Percentiles rank a stretch among this genome's conserved stretches.
phyloP scores from a whole-genome alignment of 2,329 filamentous ascomycete species.

The Hypoxylon sp. region DNA sequence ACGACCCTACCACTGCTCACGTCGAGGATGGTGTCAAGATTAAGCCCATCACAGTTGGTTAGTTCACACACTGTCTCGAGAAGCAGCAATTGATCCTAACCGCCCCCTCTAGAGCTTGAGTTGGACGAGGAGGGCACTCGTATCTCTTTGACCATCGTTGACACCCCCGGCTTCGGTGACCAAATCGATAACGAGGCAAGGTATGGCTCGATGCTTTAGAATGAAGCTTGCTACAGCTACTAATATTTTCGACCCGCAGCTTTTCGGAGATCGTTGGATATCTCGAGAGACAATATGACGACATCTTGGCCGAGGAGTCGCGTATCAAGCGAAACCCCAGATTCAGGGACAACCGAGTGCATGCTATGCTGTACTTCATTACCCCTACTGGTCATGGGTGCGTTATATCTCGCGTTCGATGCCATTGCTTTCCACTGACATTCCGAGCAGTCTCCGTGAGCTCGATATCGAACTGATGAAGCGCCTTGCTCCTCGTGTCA shows the following conservation, averaged over 20 bases:
- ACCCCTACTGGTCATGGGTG: constrained; percentile 96
- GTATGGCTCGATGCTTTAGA: constrained; percentile 62
- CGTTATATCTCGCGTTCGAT: constrained; percentile 52
- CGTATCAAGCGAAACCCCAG: constrained; percentile 99
- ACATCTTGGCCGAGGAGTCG: constrained; percentile 98
- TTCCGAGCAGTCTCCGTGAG: constrained; percentile 83
- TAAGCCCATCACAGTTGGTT: constrained; percentile 97
- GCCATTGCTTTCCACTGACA: constrained; percentile 36
- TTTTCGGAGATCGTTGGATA: constrained; percentile 98
- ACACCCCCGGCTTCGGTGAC: constrained; percentile 98
- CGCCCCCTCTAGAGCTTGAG: constrained; percentile 78
- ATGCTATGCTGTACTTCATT: constrained; percentile 99
- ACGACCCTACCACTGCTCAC: constrained; percentile 90
- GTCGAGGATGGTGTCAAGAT: constrained; percentile 98
- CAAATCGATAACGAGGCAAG: constrained; percentile 99
- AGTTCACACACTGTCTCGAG: constrained; percentile 55
- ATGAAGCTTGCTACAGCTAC: constrained; percentile 14
- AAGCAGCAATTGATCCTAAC: constrained; percentile 44
- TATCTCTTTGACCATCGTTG: constrained; percentile 97
- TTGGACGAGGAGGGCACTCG: constrained; percentile 98
- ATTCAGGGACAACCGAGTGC: constrained; percentile 99
- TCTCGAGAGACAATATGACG: constrained; percentile 99
- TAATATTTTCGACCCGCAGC: constrained; percentile 62
- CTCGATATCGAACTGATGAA: constrained; percentile 99
- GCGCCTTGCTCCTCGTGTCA: constrained; percentile 96